phyloP scores from a whole-genome alignment of 2,329 filamentous ascomycete species.

The Neopestalotiopsis sp. region DNA sequence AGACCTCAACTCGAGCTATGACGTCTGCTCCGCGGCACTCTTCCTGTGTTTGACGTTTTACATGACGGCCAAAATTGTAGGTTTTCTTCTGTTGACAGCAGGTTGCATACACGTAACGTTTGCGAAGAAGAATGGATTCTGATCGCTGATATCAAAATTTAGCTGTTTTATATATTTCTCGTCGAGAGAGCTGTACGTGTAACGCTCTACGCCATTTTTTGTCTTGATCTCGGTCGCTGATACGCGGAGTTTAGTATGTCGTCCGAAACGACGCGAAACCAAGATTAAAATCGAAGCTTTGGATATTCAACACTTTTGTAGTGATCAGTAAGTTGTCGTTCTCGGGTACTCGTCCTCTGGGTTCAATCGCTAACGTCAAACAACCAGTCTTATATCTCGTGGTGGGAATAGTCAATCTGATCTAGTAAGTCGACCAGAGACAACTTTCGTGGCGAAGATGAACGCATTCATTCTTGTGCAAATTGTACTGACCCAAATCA shows the following conservation, averaged over 20 bases:
- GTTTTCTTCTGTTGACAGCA: neutral
- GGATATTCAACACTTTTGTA: conserved; percentile 64
- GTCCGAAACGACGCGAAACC: conserved; percentile 57
- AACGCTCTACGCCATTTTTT: no score
- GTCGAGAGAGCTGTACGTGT: conserved; percentile 64
- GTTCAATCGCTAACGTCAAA: neutral
- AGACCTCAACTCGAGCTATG: conserved; percentile 55
- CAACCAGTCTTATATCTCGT: conserved; percentile 45
- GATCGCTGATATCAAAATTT: neutral
- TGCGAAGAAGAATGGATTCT: conserved; percentile 23
- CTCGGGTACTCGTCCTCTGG: neutral
- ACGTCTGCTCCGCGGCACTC: conserved; percentile 62
- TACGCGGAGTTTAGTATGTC: conserved; percentile 50
- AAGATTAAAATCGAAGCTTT: conserved; percentile 61
- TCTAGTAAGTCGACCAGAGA: conserved; percentile 52
- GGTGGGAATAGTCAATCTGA: conserved; percentile 62
- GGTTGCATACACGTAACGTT: conserved; percentile 31
- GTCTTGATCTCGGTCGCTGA: neutral
- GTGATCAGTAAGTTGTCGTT: conserved; percentile 48
- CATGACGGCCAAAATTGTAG: conserved; percentile 63
- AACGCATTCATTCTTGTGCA: neutral
- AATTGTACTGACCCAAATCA: neutral
- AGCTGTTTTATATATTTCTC: conserved; percentile 68
- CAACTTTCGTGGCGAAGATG: neutral
- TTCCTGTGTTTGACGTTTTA: conserved; percentile 66